Percentiles rank a stretch among this genome's conserved stretches.
phyloP scores from a whole-genome alignment of 1,284 basidiomycete genomes.

The Cystobasidium pallidum region DNA sequence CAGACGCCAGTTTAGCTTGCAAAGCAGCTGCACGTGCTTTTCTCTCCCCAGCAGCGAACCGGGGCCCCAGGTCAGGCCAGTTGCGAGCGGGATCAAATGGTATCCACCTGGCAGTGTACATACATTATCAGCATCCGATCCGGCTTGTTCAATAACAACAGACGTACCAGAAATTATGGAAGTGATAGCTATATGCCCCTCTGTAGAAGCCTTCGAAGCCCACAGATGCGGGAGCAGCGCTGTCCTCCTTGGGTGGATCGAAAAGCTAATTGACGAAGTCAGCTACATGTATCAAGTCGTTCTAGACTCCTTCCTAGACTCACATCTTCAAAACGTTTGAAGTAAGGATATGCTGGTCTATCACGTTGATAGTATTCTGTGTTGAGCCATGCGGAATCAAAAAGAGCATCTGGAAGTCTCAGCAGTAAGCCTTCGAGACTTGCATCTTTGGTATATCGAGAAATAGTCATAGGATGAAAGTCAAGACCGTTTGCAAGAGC shows the following conservation, averaged over 20 bases:
- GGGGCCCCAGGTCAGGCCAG: constrained; percentile 84
- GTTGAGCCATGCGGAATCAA: constrained; percentile 75
- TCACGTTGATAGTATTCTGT: constrained; percentile 75
- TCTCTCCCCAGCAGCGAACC: constrained; percentile 73
- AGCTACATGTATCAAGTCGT: constrained; percentile 43
- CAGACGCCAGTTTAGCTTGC: constrained; percentile 15
- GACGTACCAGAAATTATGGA: constrained; percentile 67
- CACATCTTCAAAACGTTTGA: constrained; percentile 65
- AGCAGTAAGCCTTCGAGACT: constrained; percentile 71
- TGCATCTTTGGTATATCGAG: constrained; percentile 76
- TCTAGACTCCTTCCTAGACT: constrained; percentile 52
- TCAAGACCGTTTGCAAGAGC: constrained; percentile 81
- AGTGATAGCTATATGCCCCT: constrained; percentile 83
- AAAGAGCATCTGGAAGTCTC: constrained; percentile 78
- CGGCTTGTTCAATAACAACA: neutral
- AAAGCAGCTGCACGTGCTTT: constrained; percentile 60
- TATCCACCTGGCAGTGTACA: constrained; percentile 73
- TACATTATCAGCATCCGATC: neutral
- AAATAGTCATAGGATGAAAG: constrained; percentile 84
- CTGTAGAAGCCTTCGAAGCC: constrained; percentile 84
- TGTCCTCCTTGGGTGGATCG: constrained; percentile 69
- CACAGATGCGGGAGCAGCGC: constrained; percentile 71
- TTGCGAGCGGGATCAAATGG: constrained; percentile 85
- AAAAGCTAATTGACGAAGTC: constrained; percentile 66
- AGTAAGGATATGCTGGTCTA: constrained; percentile 79